A percentile compares a stretch with the other conserved stretches of the same genome.
Conservation (phyloP, 2,329 filamentous ascomycete species). For the Fusarium brevicatenulatum region DNA sequence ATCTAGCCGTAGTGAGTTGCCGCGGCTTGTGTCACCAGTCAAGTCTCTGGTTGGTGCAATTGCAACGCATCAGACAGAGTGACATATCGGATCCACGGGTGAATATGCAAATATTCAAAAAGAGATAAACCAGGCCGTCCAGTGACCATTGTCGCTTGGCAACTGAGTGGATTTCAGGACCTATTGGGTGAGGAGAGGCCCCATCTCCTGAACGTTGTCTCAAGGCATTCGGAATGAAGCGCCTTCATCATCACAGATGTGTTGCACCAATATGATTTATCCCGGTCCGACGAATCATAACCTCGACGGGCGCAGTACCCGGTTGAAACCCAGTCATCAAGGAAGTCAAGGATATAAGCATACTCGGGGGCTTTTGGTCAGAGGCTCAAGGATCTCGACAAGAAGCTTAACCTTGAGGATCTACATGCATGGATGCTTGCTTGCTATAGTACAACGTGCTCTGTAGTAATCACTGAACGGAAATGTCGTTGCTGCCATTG, state of each 20-base stretch:
- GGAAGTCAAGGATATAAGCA: background rate
- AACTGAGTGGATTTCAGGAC: background rate
- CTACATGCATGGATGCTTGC: background rate
- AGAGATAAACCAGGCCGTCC: background rate
- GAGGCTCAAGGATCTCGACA: background rate
- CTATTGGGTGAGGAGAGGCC: conserved; percentile 8
- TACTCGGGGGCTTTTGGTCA: background rate
- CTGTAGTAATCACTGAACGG: background rate
- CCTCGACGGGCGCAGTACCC: conserved; percentile 8
- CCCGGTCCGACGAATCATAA: background rate
- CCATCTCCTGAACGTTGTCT: background rate
- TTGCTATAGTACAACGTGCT: background rate
- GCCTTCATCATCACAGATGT: background rate
- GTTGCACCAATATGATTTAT: conserved; percentile 2
- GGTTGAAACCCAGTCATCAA: background rate
- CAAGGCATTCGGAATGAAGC: background rate
- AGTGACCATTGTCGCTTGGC: background rate
- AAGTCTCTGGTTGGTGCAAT: conserved; percentile 1
- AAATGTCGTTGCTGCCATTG: background rate
- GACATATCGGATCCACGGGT: conserved; percentile 2
- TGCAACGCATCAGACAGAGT: background rate
- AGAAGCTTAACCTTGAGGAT: background rate
- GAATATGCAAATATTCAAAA: conserved; percentile 13
- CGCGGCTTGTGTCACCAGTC: conserved; percentile 5
- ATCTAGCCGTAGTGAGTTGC: conserved; percentile 11